Evolutionary conservation across 208 protist species (phyloP).

Genomic region (Borovskyia barvae): DNA sequence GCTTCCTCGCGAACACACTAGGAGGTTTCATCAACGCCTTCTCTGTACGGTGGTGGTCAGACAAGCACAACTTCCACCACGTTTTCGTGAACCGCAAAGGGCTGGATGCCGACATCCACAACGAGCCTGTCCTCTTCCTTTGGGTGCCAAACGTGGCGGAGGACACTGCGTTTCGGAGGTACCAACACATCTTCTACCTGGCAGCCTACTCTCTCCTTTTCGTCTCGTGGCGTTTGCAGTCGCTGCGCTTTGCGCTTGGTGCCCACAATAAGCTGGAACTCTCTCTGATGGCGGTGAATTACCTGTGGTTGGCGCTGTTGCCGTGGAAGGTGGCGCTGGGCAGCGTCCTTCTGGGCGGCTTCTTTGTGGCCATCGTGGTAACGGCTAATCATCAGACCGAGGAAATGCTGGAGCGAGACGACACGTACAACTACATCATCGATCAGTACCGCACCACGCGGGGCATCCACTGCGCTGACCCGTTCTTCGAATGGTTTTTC

Average conservation of each 20-base stretch:
- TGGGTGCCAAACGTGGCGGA: slow-evolving; percentile 57
- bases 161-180: slow-evolving; percentile 52
- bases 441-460: slow-evolving; percentile 76
- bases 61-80: slow-evolving; percentile 88
- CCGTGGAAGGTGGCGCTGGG: slow-evolving; percentile 64
- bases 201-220: slow-evolving; percentile 72
- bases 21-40: slow-evolving; percentile 66
- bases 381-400: slow-evolving; percentile 82
- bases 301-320: slow-evolving; percentile 62
- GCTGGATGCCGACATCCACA: slow-evolving; percentile 79
- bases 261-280: slow-evolving; percentile 64
- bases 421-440: slow-evolving; percentile 73
- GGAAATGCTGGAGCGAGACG: slow-evolving; percentile 73
- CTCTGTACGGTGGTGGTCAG: slow-evolving; percentile 68
- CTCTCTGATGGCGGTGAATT: slow-evolving; percentile 59
- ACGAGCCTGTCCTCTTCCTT: slow-evolving; percentile 70
- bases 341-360: slow-evolving; percentile 68
- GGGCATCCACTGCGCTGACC: slow-evolving; percentile 64
- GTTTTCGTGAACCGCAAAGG: slow-evolving; percentile 71
- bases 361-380: slow-evolving; percentile 72
- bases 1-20: slow-evolving; percentile 42
- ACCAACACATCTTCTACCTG: slow-evolving; percentile 73
- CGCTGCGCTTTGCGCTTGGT: slow-evolving; percentile 52
- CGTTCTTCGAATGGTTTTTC: slow-evolving; percentile 82
- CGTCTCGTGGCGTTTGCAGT: slow-evolving; percentile 80